A percentile compares a stretch with the other conserved stretches of the same genome.
Evolutionary conservation across 345 rosid genomes (phyloP).

Genomic region (Brassica rapa): DNA sequence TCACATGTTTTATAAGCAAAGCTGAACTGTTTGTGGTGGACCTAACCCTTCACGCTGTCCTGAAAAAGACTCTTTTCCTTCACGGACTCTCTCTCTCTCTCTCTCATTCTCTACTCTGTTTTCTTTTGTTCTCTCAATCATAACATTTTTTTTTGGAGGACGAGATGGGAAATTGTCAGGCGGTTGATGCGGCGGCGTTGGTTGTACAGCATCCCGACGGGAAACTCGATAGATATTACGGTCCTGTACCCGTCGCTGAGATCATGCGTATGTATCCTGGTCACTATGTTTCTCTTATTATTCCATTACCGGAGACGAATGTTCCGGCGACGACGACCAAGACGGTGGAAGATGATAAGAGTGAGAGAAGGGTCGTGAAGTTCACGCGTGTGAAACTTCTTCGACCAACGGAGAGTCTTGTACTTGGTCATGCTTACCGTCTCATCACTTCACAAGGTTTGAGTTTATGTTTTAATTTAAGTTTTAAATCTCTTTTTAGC

Average conservation of each 20-base stretch:
- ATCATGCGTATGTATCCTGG: constrained; percentile 85
- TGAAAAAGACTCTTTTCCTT: constrained; percentile 56
- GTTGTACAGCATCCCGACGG: constrained; percentile 91
- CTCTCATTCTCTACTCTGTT: constrained; percentile 8
- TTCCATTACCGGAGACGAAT: constrained; percentile 63
- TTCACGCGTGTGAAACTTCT: constrained; percentile 92
- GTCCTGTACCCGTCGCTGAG: constrained; percentile 68
- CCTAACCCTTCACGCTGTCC: constrained; percentile 53
- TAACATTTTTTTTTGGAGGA: not conserved
- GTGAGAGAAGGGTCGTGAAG: constrained; percentile 34
- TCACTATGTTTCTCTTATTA: constrained; percentile 89
- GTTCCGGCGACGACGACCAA: constrained; percentile 18
- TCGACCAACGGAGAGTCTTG: constrained; percentile 74
- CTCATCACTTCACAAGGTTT: constrained; percentile 92
- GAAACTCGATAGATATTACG: constrained; percentile 72
- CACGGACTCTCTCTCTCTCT: constrained; percentile 19
- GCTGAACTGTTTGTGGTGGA: constrained; percentile 32
- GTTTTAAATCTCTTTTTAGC: not conserved
- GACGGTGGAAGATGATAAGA: constrained; percentile 14
- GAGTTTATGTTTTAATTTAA: not conserved
- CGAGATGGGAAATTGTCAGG: constrained; percentile 92
- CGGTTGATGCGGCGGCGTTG: constrained; percentile 93
- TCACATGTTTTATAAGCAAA: constrained; percentile 40
- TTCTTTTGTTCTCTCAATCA: not conserved
- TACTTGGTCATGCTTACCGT: constrained; percentile 92